phyloP scores from a whole-genome alignment of 139 green algal genomes.

The Zygnema cylindricum region DNA sequence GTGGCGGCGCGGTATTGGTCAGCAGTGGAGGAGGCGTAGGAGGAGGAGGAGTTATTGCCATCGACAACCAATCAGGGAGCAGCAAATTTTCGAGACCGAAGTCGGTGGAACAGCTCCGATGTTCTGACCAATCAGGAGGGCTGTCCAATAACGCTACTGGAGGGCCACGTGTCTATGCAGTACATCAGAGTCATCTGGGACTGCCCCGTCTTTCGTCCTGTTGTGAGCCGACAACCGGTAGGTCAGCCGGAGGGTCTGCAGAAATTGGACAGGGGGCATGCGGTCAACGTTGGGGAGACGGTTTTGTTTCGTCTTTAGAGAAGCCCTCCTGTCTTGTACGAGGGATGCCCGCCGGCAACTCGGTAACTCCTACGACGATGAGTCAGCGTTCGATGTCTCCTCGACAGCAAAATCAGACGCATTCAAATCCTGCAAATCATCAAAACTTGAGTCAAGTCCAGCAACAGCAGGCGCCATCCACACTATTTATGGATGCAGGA shows the following conservation, averaged over 20 bases:
- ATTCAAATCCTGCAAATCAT: no score
- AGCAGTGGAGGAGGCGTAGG: no score
- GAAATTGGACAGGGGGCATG: neutral
- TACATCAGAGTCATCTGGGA: neutral
- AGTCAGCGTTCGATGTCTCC: neutral
- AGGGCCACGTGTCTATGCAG: neutral
- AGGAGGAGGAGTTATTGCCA: no score
- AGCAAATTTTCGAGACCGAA: neutral
- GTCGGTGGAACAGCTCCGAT: neutral
- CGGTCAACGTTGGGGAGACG: neutral
- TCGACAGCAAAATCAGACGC: neutral
- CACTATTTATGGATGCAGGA: neutral
- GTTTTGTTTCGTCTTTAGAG: neutral
- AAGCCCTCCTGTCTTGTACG: neutral
- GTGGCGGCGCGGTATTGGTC: neutral
- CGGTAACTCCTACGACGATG: no score
- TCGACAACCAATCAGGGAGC: neutral
- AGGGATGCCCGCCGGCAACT: no score
- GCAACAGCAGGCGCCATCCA: no score
- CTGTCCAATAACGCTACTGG: neutral
- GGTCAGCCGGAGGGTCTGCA: neutral
- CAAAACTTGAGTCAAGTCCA: no score
- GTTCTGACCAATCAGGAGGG: neutral
- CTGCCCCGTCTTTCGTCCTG: neutral
- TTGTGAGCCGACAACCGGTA: neutral